A percentile compares a stretch with the other conserved stretches of the same genome.
Evolutionary conservation across 1,284 basidiomycete species (phyloP).

Genomic region (Cutaneotrichosporon mucoides): DNA sequence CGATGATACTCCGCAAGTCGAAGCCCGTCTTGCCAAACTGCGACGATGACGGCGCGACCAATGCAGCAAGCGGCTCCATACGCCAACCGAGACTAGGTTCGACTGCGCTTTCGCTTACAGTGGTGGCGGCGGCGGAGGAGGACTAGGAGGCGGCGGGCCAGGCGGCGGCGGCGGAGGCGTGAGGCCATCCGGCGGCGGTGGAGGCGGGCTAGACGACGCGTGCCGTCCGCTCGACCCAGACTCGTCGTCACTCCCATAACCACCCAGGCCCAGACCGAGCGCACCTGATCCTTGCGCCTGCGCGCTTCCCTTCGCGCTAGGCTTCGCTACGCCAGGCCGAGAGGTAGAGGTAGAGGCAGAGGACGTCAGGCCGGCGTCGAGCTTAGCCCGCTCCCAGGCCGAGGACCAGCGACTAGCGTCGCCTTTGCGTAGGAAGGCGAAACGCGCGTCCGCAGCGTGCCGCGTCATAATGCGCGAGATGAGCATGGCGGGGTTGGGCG

Average conservation of each 20-base stretch:
- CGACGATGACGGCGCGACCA: no score
- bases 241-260: slow-evolving; percentile 1
- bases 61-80: no score
- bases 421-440: slow-evolving; percentile 62
- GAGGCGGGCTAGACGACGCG: slow-evolving; percentile 9
- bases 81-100: no score
- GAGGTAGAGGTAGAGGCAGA: no score
- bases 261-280: no score
- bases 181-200: slow-evolving; percentile 5
- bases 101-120: no score
- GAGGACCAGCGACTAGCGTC: slow-evolving; percentile 59
- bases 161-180: slow-evolving; percentile 9
- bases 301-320: no score
- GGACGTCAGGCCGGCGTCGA: background rate
- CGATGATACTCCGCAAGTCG: no score
- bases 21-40: no score
- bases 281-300: no score
- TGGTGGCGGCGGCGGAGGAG: no score
- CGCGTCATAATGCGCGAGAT: slow-evolving; percentile 85
- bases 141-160: background rate
- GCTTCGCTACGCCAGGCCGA: no score
- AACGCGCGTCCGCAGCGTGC: slow-evolving; percentile 63
- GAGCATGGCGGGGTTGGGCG: slow-evolving; percentile 69
- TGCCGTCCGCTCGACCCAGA: background rate
- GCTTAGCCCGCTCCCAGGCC: slow-evolving; percentile 54